A percentile compares a stretch with the other conserved stretches of the same genome.
Evolutionary conservation across 169 alveolate genomes (phyloP).

Genomic region (Amoebophrya sp.): DNA sequence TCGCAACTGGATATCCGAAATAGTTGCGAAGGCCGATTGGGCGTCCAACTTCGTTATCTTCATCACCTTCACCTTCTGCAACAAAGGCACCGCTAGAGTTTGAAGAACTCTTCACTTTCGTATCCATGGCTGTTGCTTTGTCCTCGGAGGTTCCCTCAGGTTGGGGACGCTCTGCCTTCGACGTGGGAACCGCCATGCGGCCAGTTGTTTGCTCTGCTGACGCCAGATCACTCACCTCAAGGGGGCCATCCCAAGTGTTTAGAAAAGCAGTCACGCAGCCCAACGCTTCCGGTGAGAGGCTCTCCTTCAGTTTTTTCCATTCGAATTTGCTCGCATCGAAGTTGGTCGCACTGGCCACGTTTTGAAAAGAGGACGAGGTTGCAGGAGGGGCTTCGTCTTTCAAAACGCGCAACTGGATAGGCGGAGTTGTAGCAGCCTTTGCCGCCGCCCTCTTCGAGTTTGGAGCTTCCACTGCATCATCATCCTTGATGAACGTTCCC

Average conservation of each 20-base stretch:
- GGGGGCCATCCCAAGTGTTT: not conserved
- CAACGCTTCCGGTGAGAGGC: not conserved
- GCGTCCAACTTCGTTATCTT: too few species aligned
- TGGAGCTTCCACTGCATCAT: too few species aligned
- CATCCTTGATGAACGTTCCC: not conserved
- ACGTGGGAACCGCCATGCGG: not conserved
- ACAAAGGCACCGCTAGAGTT: too few species aligned
- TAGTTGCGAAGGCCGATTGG: not conserved
- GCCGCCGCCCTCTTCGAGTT: not conserved
- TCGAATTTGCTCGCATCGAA: too few species aligned
- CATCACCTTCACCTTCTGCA: too few species aligned
- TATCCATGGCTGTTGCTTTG: too few species aligned
- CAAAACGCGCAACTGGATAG: not conserved
- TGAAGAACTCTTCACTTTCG: too few species aligned
- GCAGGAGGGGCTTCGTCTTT: not conserved
- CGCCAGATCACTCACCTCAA: not conserved
- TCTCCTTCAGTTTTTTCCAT: too few species aligned
- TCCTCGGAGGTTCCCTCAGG: not conserved
- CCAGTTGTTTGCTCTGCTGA: not conserved
- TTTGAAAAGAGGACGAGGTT: too few species aligned
- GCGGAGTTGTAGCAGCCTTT: not conserved
- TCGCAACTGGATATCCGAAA: not conserved
- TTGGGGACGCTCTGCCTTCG: not conserved
- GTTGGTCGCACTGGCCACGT: too few species aligned
- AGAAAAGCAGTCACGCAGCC: not conserved